Percentiles rank a stretch among this genome's conserved stretches.
These are phyloP conservation scores for Apiospora arundinis DNA, from an alignment of 2,329 filamentous ascomycete species.

Conservation along the genomic window DNA sequence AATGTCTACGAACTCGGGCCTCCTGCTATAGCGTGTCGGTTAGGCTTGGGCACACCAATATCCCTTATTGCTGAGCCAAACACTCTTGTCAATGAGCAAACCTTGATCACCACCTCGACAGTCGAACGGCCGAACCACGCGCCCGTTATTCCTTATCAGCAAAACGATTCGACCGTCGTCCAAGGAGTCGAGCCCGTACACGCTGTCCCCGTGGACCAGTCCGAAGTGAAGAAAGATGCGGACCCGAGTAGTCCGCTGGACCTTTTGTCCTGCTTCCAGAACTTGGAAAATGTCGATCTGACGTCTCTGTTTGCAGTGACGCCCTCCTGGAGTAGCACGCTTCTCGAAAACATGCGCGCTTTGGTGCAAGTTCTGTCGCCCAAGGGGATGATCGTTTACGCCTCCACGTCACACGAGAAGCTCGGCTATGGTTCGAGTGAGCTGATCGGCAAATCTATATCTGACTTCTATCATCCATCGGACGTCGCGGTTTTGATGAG, in stretches of 20 bases:
- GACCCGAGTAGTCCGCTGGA: background rate
- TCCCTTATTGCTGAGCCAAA: background rate
- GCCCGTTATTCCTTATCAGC: background rate
- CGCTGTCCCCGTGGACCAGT: background rate
- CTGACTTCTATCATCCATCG: background rate
- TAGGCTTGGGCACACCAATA: background rate
- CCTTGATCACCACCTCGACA: constrained; percentile 50
- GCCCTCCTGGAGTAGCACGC: constrained; percentile 86
- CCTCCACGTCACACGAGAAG: constrained; percentile 72
- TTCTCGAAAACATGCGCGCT: constrained; percentile 88
- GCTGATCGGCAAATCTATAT: background rate
- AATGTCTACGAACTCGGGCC: constrained; percentile 68
- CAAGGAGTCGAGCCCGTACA: background rate
- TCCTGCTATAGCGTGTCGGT: background rate
- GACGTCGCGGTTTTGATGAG: background rate
- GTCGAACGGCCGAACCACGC: background rate
- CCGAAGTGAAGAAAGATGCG: background rate
- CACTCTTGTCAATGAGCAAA: background rate
- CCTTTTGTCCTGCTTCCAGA: background rate
- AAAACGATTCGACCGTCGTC: background rate
- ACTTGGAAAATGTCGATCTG: background rate
- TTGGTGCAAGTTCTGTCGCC: constrained; percentile 88
- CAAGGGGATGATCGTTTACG: constrained; percentile 85
- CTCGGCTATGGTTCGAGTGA: constrained; percentile 18
- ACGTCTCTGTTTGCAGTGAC: constrained; percentile 56